Percentiles rank a stretch among this genome's conserved stretches.
phyloP scores from a whole-genome alignment of 192 early-diverging fungal species.

The Geranomyces variabilis region DNA sequence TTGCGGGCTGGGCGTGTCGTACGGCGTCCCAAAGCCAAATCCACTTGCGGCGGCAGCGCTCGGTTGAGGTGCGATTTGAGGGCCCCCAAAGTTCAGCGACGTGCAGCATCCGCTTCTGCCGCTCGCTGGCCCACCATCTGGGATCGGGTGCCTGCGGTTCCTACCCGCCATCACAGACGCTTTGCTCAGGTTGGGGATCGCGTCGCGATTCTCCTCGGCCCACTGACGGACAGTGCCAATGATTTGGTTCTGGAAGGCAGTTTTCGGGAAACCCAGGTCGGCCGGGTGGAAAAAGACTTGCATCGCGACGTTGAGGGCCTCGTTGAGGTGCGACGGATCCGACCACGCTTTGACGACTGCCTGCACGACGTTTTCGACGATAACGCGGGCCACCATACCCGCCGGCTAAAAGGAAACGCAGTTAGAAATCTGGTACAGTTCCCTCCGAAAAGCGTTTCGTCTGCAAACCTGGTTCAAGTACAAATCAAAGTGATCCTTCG shows the following conservation, averaged over 20 bases:
- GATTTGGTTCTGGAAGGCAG: conserved; percentile 27
- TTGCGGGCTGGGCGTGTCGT: conserved; percentile 2
- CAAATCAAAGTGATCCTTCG: conserved; percentile 39
- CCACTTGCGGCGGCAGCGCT: not conserved
- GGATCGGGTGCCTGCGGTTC: conserved; percentile 14
- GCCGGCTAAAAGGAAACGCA: conserved; percentile 13
- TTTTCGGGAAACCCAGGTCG: conserved; percentile 28
- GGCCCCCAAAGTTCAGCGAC: not conserved
- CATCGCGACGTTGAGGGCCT: conserved; percentile 27
- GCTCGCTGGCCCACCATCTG: not conserved
- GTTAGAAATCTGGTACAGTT: not conserved
- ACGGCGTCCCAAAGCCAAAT: not conserved
- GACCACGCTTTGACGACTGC: conserved; percentile 36
- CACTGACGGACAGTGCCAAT: conserved; percentile 24
- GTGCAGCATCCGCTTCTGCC: not conserved
- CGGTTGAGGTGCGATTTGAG: not conserved
- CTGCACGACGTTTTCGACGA: conserved; percentile 27
- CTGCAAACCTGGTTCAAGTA: conserved; percentile 28
- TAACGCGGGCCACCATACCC: conserved; percentile 26
- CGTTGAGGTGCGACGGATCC: not conserved
- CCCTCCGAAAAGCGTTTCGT: not conserved
- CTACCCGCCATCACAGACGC: conserved; percentile 10
- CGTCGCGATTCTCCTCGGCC: conserved; percentile 23
- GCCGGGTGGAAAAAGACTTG: conserved; percentile 37
- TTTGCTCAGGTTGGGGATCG: conserved; percentile 19